A percentile compares a stretch with the other conserved stretches of the same genome.
Conservation (phyloP, 192 early-diverging fungal species). For the Podila verticillata region DNA sequence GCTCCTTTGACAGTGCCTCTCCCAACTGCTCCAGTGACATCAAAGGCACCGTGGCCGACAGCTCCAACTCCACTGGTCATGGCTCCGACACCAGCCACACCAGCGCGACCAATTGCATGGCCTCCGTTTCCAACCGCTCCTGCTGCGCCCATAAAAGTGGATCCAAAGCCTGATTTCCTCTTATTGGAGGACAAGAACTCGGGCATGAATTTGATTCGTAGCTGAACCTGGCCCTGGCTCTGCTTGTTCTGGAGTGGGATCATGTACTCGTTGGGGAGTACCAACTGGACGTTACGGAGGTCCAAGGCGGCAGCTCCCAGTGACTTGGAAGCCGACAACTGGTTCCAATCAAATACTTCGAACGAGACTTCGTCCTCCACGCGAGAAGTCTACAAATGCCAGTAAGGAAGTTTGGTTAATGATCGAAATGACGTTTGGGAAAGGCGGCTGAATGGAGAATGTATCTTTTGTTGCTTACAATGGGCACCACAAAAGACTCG, state of each 20-base stretch:
- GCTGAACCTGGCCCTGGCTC: constrained; percentile 54
- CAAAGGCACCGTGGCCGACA: constrained; percentile 8
- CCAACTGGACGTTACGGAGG: constrained; percentile 62
- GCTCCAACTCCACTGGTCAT: constrained; percentile 27
- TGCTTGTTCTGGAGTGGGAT: constrained; percentile 54
- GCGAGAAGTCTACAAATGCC: constrained; percentile 44
- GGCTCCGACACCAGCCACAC: constrained; percentile 33
- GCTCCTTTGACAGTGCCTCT: constrained; percentile 35
- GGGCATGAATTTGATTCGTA: constrained; percentile 70
- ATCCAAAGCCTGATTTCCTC: constrained; percentile 51
- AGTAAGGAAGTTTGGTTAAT: too few relatives aligned
- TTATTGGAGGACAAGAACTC: constrained; percentile 34
- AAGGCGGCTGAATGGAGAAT: too few relatives aligned
- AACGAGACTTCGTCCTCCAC: constrained; percentile 64
- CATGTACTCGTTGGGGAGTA: constrained; percentile 55
- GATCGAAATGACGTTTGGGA: too few relatives aligned
- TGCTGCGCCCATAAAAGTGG: constrained; percentile 67
- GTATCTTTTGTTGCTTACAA: constrained; percentile 21
- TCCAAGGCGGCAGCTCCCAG: constrained; percentile 65
- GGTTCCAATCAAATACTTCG: constrained; percentile 86
- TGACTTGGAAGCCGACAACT: constrained; percentile 70
- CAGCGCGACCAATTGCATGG: constrained; percentile 44
- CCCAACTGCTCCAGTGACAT: constrained; percentile 26
- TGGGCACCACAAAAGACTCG: constrained; percentile 68
- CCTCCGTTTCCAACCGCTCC: constrained; percentile 62